These are phyloP conservation scores for Elsinoe necatrix DNA, from an alignment of 2,329 filamentous ascomycete species.

Conservation along the genomic window DNA sequence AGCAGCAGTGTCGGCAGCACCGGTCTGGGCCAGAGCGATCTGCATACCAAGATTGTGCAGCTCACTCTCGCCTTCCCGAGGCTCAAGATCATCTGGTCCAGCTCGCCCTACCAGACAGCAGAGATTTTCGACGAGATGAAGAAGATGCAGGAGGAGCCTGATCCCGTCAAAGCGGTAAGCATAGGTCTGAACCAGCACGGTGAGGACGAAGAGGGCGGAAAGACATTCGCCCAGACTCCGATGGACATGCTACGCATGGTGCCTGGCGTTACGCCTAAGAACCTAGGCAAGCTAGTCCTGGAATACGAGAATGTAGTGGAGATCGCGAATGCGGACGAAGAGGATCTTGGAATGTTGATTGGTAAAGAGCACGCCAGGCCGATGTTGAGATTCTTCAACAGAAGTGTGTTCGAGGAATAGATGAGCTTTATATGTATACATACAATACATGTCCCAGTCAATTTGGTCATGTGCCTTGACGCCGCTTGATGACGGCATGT, in stretches of 20 bases:
- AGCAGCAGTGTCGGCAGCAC: constrained; percentile 57
- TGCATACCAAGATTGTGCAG: constrained; percentile 86
- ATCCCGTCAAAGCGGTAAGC: constrained; percentile 77
- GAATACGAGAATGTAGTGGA: constrained; percentile 69
- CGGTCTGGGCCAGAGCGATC: constrained; percentile 56
- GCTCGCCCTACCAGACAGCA: constrained; percentile 86
- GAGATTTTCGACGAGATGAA: constrained; percentile 95
- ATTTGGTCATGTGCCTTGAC: not conserved
- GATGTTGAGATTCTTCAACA: constrained; percentile 74
- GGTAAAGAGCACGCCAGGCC: constrained; percentile 68
- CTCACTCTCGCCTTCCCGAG: constrained; percentile 86
- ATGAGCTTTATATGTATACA: not conserved
- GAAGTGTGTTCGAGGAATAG: constrained; percentile 46
- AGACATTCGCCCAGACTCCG: constrained; percentile 72
- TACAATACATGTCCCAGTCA: not conserved
- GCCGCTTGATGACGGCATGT: not conserved
- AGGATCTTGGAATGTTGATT: constrained; percentile 63
- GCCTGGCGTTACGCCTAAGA: constrained; percentile 75
- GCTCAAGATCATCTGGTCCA: constrained; percentile 88
- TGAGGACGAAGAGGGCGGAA: constrained; percentile 41
- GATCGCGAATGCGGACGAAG: constrained; percentile 74
- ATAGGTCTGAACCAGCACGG: constrained; percentile 61
- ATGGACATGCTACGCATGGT: constrained; percentile 84
- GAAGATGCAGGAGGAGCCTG: constrained; percentile 78
- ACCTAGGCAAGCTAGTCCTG: constrained; percentile 62